These are phyloP conservation scores for Penicillium sp. DNA, from an alignment of 2,329 filamentous ascomycete species.

Conservation along the genomic window DNA sequence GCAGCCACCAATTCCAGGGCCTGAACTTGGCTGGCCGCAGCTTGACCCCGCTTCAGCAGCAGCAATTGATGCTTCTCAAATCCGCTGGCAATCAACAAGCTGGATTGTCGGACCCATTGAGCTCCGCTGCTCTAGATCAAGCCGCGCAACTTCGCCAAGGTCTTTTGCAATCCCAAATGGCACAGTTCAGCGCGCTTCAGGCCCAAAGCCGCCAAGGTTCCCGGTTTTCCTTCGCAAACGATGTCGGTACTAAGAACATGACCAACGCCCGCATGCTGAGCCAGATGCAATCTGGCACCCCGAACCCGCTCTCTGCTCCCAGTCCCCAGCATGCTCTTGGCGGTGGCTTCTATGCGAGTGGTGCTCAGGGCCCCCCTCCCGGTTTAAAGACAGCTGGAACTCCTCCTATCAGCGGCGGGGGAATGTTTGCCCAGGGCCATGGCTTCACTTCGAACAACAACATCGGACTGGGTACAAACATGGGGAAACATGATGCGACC, in stretches of 20 bases:
- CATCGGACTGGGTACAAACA: slow-evolving; percentile 58
- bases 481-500: slow-evolving; percentile 65
- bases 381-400: slow-evolving; percentile 93
- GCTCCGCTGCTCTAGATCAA: slow-evolving; percentile 37
- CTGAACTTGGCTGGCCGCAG: slow-evolving; percentile 64
- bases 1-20: slow-evolving; percentile 47
- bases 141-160: slow-evolving; percentile 43
- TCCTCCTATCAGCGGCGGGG: slow-evolving; percentile 71
- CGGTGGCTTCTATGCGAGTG: slow-evolving; percentile 73
- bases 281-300: slow-evolving; percentile 44
- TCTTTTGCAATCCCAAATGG: slow-evolving; percentile 45
- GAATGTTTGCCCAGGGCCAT: slow-evolving; percentile 87
- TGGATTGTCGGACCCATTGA: slow-evolving; percentile 47
- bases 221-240: slow-evolving; percentile 81
- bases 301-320: slow-evolving; percentile 37
- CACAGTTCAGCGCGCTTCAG: slow-evolving; percentile 53
- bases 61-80: slow-evolving; percentile 64
- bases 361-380: slow-evolving; percentile 87
- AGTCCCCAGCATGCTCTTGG: slow-evolving; percentile 43
- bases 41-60: slow-evolving; percentile 75
- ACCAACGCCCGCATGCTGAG: slow-evolving; percentile 56
- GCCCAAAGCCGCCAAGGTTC: slow-evolving; percentile 79
- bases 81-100: slow-evolving; percentile 56
- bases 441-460: slow-evolving; percentile 64
- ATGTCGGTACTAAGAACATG: slow-evolving; percentile 51